Base-by-base conservation (phyloP, 2,329 filamentous ascomycete genomes). In the Colletotrichum magnum region DNA sequence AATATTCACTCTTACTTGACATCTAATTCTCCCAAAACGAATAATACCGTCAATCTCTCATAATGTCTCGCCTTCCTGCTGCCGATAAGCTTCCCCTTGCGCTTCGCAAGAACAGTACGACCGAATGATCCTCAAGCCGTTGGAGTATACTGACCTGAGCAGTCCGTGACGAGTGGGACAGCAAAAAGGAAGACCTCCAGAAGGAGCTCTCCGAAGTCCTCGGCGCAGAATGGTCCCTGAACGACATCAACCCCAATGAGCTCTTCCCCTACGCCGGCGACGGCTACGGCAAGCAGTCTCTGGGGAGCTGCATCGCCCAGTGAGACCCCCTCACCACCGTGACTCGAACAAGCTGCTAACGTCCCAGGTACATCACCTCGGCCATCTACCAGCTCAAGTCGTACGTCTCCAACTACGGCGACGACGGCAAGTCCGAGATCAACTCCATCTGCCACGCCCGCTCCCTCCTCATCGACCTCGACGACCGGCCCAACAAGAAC, bases 151-250 rank as follows among this genome's bases (percentile, higher is more conserved):
- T 74, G 48, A 71, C 63, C 66, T 6, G 6, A 26, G 10, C 50
- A 88, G 85, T 88, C 70, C 85, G 87, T 6, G 87, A 88, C 72
- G 79, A 82, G 16, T 88, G 81, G 81, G 85, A 88, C 18, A 79
- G 74, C 63, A 86, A 83, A 64, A 87, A 84, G 73, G 75, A 70
- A 0, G 82, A 80, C 2, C 71, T 82, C 15, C 85, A 87, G 74
- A 75, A 80, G 60, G 74, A 82, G 62, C 72, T 88, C 48, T 84
- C 84, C 0, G 78, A 80, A 0, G 52, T 82, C 50, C 80, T 88
- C 3, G 85, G 84, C n/a, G 76, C 78, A 43, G 47, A 79, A 7
- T 89, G 86, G 86, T 87, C 82, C 6, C 77, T 87, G 39, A 67
- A 56, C 26, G 82, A 86, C 7, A 79, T 86, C 73, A 81, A 85